These are phyloP conservation scores for Monosporascus sp. DNA, from an alignment of 2,329 filamentous ascomycete species.

Conservation along the genomic window DNA sequence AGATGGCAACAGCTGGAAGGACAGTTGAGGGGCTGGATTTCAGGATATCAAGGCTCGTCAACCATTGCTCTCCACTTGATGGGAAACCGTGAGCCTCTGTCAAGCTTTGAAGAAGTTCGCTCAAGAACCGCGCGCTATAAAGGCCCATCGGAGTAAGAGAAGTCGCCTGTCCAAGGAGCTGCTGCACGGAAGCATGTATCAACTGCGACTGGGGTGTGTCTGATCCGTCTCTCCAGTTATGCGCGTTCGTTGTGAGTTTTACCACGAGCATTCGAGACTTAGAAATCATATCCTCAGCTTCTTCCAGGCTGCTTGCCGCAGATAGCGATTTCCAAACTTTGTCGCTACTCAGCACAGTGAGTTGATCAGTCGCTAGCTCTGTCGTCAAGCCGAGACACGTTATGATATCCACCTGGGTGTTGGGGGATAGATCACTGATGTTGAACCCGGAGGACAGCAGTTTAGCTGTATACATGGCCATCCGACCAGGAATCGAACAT, in stretches of 20 bases:
- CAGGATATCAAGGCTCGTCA: constrained; percentile 40
- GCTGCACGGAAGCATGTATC: constrained; percentile 36
- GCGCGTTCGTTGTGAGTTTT: constrained; percentile 25
- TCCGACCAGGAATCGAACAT: constrained; percentile 67
- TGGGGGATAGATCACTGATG: constrained; percentile 32
- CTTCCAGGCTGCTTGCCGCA: constrained; percentile 27
- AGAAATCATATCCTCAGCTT: constrained; percentile 40
- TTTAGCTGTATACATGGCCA: constrained; percentile 64
- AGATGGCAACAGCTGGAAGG: constrained; percentile 43
- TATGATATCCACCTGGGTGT: constrained; percentile 44
- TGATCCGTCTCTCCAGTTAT: constrained; percentile 33
- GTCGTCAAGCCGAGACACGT: constrained; percentile 46
- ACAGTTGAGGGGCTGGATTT: constrained; percentile 42
- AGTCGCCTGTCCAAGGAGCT: constrained; percentile 38
- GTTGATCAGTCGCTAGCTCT: constrained; percentile 50
- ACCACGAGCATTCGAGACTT: constrained; percentile 34
- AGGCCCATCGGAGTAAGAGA: constrained; percentile 38
- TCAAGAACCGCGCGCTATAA: constrained; percentile 50
- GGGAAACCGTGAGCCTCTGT: constrained; percentile 43
- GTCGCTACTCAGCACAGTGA: constrained; percentile 38
- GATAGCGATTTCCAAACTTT: constrained; percentile 42
- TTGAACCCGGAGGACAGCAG: constrained; percentile 44
- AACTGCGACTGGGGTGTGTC: constrained; percentile 31
- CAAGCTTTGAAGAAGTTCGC: constrained; percentile 42
- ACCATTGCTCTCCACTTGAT: constrained; percentile 40